These are phyloP conservation scores for Candida oleophila DNA, from an alignment of 805 yeast genomes.

Conservation along the genomic window DNA sequence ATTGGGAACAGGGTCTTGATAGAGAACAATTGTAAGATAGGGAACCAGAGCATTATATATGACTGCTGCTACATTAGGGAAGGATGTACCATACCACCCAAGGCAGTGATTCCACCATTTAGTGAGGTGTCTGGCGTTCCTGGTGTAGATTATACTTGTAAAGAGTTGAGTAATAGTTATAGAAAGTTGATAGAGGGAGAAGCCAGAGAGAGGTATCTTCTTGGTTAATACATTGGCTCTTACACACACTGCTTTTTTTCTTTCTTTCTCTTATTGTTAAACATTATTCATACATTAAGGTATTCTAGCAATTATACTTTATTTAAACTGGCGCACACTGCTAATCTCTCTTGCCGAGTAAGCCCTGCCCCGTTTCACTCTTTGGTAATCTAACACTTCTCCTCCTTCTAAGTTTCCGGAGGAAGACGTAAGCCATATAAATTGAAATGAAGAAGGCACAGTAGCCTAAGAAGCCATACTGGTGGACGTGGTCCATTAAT, in stretches of 20 bases:
- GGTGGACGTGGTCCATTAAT: slow-evolving; percentile 45
- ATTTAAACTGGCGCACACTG: not conserved
- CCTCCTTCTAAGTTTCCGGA: slow-evolving; percentile 5
- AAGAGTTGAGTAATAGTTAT: slow-evolving; percentile 27
- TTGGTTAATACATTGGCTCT: slow-evolving; percentile 12
- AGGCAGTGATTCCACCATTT: slow-evolving; percentile 51
- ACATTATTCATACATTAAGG: not conserved
- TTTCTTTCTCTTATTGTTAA: not conserved
- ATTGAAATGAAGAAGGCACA: slow-evolving; percentile 15
- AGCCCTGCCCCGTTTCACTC: slow-evolving; percentile 3
- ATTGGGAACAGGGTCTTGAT: slow-evolving; percentile 52
- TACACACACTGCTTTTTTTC: not conserved
- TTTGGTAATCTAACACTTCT: slow-evolving; percentile 3
- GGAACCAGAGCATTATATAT: slow-evolving; percentile 38
- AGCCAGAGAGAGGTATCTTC: slow-evolving; percentile 26
- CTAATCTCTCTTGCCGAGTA: slow-evolving; percentile 4
- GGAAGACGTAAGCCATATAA: slow-evolving; percentile 7
- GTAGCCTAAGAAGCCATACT: slow-evolving; percentile 46
- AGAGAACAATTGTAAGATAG: slow-evolving; percentile 40
- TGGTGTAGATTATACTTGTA: slow-evolving; percentile 28
- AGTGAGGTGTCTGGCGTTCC: slow-evolving; percentile 44
- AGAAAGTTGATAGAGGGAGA: slow-evolving; percentile 36
- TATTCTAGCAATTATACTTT: not conserved
- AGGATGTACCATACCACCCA: slow-evolving; percentile 41
- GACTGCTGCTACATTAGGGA: slow-evolving; percentile 52